Conservation (phyloP, 1,139 yeast genomes). For the Scheffersomyces segobiensis region DNA sequence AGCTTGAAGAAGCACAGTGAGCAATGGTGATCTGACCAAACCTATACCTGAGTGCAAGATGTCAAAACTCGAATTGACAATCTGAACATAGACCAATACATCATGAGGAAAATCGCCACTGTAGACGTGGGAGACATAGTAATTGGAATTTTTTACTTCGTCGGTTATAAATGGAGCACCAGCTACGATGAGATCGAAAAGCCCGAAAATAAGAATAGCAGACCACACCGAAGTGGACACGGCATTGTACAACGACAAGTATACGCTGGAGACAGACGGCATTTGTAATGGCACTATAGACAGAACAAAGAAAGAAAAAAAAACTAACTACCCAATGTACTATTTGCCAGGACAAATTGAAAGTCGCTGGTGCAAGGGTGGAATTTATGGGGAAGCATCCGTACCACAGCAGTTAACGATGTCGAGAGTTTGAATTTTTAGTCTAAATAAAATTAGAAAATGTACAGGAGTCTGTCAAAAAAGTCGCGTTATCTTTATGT, state of each 20-base stretch:
- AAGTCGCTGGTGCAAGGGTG: not conserved
- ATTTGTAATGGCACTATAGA: not conserved
- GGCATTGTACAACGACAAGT: conserved; percentile 53
- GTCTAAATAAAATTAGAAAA: too few relatives aligned
- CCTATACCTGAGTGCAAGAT: conserved; percentile 26
- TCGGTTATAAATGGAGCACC: not conserved
- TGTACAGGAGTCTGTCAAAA: not conserved
- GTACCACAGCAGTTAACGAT: not conserved
- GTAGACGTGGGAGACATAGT: conserved; percentile 10
- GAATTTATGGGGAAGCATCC: not conserved
- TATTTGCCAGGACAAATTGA: not conserved
- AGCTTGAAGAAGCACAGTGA: conserved; percentile 31
- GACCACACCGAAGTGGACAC: conserved; percentile 70
- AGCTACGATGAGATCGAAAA: conserved; percentile 12
- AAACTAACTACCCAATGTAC: not conserved
- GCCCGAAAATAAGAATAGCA: conserved; percentile 35
- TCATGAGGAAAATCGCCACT: conserved; percentile 29
- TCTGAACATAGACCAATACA: conserved; percentile 27
- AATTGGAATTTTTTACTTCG: conserved; percentile 1
- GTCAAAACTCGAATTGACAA: conserved; percentile 31
- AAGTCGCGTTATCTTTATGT: not conserved
- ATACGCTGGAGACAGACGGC: conserved; percentile 1
- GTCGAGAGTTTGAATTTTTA: not conserved
- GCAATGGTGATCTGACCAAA: conserved; percentile 31
- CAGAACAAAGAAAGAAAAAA: not conserved